Conservation (phyloP, 495 filamentous ascomycete genomes). For the Sordaria brevicollis region DNA sequence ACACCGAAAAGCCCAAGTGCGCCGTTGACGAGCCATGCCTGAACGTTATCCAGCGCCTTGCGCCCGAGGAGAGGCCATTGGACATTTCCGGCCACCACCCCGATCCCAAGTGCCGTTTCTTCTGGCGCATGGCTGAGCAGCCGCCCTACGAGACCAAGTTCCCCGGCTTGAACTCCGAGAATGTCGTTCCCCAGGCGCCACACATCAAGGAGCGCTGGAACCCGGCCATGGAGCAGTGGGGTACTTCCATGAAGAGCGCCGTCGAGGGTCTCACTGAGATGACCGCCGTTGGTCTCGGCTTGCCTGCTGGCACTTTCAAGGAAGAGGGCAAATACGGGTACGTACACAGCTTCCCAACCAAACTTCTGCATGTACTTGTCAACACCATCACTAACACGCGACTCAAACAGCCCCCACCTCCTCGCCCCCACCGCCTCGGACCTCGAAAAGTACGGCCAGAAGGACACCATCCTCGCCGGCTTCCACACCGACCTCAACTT, state of each 20-base stretch:
- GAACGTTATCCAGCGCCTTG: constrained; percentile 34
- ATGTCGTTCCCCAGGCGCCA: constrained; percentile 30
- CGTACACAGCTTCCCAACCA: neutral
- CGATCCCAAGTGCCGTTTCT: constrained; percentile 42
- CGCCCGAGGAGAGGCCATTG: constrained; percentile 34
- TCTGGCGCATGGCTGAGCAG: constrained; percentile 37
- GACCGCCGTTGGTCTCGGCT: constrained; percentile 36
- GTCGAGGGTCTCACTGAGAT: constrained; percentile 39
- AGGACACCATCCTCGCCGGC: constrained; percentile 41
- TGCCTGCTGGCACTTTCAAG: constrained; percentile 33
- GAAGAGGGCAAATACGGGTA: constrained; percentile 40
- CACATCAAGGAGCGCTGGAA: constrained; percentile 34
- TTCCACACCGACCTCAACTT: constrained; percentile 47
- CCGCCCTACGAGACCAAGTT: constrained; percentile 37
- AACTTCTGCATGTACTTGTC: neutral
- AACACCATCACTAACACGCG: neutral
- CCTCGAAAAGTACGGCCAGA: constrained; percentile 33
- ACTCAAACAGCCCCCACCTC: constrained; percentile 37
- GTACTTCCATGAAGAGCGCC: constrained; percentile 40
- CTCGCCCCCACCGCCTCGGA: constrained; percentile 42
- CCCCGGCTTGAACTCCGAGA: constrained; percentile 34
- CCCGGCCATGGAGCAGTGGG: constrained; percentile 38
- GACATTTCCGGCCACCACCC: constrained; percentile 35
- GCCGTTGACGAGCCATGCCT: constrained; percentile 43
- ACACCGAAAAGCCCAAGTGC: constrained; percentile 46